Evolutionary conservation across 2,329 filamentous ascomycete species (phyloP).

Genomic region (Colletotrichum sp.): DNA sequence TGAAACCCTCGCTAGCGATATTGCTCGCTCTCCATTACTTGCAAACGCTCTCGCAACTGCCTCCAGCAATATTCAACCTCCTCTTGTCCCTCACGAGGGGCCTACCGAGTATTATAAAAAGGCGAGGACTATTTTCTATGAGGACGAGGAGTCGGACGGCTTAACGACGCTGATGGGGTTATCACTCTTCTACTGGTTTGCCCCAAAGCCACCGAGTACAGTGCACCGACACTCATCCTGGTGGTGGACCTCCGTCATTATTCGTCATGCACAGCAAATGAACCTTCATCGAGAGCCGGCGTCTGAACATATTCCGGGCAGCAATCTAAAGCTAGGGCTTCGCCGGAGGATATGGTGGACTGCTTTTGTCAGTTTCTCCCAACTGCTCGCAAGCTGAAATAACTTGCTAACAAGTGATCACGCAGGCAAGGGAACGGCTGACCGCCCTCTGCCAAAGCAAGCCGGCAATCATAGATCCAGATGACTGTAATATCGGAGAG

Average conservation of each 20-base stretch:
- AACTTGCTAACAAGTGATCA: background rate
- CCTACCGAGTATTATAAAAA: slow-evolving; percentile 43
- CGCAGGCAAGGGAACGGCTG: slow-evolving; percentile 37
- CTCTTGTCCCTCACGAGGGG: slow-evolving; percentile 41
- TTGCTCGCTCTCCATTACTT: slow-evolving; percentile 37
- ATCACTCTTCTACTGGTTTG: slow-evolving; percentile 50
- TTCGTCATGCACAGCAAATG: slow-evolving; percentile 48
- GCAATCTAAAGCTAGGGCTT: slow-evolving; percentile 27
- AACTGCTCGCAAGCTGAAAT: background rate
- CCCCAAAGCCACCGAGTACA: slow-evolving; percentile 39
- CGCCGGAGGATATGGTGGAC: slow-evolving; percentile 48
- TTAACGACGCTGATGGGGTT: slow-evolving; percentile 40
- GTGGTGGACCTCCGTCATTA: slow-evolving; percentile 51
- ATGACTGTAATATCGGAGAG: slow-evolving; percentile 44
- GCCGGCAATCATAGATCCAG: slow-evolving; percentile 46
- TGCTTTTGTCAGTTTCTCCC: slow-evolving; percentile 30
- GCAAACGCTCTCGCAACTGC: slow-evolving; percentile 43
- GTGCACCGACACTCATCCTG: slow-evolving; percentile 45
- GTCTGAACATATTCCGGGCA: background rate
- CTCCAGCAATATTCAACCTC: slow-evolving; percentile 45
- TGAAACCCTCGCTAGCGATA: slow-evolving; percentile 32
- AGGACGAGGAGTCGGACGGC: slow-evolving; percentile 42
- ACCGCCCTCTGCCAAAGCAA: slow-evolving; percentile 48
- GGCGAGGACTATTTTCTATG: slow-evolving; percentile 43
- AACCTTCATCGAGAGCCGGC: slow-evolving; percentile 45